Conservation (phyloP, 2,329 filamentous ascomycete species). For the Pezicula carpinea region DNA sequence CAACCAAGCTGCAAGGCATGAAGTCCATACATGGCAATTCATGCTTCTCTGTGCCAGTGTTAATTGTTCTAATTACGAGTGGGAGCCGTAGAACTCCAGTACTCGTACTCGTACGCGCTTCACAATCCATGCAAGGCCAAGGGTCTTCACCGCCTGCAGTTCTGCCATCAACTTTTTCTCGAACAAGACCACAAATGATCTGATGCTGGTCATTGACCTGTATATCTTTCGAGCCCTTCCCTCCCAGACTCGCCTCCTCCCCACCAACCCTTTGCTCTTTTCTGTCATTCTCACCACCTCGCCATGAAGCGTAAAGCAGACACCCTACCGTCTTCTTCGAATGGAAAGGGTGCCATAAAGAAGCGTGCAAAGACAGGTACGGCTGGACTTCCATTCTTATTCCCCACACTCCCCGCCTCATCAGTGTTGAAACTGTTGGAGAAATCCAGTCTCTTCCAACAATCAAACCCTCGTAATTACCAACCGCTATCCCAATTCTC, state of each 20-base stretch:
- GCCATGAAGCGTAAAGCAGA: conserved; percentile 59
- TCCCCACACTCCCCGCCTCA: conserved; percentile 5
- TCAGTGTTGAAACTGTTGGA: too few relatives aligned
- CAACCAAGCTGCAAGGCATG: too few relatives aligned
- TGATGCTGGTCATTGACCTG: too few relatives aligned
- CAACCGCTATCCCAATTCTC: too few relatives aligned
- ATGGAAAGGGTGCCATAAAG: conserved; percentile 36
- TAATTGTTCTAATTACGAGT: too few relatives aligned
- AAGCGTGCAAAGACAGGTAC: conserved; percentile 47
- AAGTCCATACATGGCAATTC: conserved; percentile 5
- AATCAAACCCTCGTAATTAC: too few relatives aligned
- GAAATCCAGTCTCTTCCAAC: too few relatives aligned
- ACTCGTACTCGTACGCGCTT: too few relatives aligned
- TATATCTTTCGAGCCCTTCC: background rate
- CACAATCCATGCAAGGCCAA: conserved; percentile 20
- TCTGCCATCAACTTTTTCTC: background rate
- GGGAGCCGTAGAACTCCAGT: too few relatives aligned
- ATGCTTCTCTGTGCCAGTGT: conserved; percentile 9
- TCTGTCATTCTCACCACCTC: conserved; percentile 6
- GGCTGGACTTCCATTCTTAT: conserved; percentile 12
- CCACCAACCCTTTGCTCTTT: background rate
- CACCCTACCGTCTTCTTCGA: conserved; percentile 36
- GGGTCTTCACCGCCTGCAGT: conserved; percentile 4
- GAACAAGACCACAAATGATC: conserved; percentile 1
- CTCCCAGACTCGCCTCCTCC: background rate